Evolutionary conservation across 2,329 filamentous ascomycete species (phyloP).

Genomic region (Fusarium sp.): DNA sequence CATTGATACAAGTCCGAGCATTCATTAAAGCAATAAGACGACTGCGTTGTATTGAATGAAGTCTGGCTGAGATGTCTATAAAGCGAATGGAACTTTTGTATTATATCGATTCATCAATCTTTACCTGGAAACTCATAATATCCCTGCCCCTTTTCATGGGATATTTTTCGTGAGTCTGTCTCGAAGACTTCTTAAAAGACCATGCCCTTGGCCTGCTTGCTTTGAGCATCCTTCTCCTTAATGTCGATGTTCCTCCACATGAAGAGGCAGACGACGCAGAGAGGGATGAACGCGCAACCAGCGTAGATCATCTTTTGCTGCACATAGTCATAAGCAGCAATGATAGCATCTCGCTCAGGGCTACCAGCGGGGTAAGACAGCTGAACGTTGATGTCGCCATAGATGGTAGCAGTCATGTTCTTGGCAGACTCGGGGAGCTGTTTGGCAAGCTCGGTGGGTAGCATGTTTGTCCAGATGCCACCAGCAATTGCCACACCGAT

Average conservation of each 20-base stretch:
- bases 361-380: constrained; percentile 59
- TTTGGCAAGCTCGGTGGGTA: constrained; percentile 54
- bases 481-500: constrained; percentile 68
- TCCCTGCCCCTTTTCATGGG: background rate
- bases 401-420: constrained; percentile 48
- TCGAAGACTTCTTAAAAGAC: constrained; percentile 27
- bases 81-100: constrained; percentile 19
- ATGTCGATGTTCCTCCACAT: constrained; percentile 54
- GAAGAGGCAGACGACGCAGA: constrained; percentile 47
- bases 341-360: constrained; percentile 64
- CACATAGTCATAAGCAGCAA: constrained; percentile 61
- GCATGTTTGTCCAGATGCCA: constrained; percentile 68
- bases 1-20: no score
- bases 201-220: constrained; percentile 47
- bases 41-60: background rate
- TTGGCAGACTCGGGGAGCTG: constrained; percentile 56
- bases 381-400: constrained; percentile 64
- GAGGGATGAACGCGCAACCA: constrained; percentile 50
- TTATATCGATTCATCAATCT: constrained; percentile 11
- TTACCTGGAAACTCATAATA: background rate
- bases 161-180: background rate
- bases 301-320: constrained; percentile 54
- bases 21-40: background rate
- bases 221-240: constrained; percentile 45
- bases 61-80: background rate